These are phyloP conservation scores for Mycena indigotica DNA, from an alignment of 768 basidiomycete genomes.

Conservation along the genomic window DNA sequence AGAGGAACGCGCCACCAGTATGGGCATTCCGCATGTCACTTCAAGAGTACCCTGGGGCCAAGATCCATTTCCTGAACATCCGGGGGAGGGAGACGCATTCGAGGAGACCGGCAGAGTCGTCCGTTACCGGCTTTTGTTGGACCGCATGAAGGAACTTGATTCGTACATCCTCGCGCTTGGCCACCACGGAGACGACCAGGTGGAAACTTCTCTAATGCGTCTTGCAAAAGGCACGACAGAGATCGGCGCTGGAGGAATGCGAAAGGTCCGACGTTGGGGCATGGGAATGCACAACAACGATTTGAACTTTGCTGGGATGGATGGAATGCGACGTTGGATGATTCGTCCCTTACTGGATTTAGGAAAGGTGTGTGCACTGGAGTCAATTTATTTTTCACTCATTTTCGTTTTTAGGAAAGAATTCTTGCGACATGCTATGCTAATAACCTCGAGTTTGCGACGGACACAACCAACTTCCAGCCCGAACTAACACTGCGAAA, in stretches of 20 bases:
- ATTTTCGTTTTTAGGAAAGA: constrained; percentile 55
- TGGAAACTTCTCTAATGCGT: constrained; percentile 80
- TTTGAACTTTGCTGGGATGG: constrained; percentile 47
- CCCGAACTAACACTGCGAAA: constrained; percentile 74
- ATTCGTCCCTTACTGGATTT: constrained; percentile 70
- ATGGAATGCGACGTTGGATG: constrained; percentile 70
- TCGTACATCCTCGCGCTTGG: constrained; percentile 59
- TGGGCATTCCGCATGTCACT: constrained; percentile 51
- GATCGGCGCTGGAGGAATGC: constrained; percentile 70
- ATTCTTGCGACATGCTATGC: constrained; percentile 78
- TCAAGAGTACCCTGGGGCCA: constrained; percentile 59
- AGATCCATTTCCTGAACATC: constrained; percentile 51
- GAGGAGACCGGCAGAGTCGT: constrained; percentile 62
- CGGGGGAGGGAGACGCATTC: constrained; percentile 41
- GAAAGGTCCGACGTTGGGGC: constrained; percentile 68
- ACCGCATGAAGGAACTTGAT: constrained; percentile 42
- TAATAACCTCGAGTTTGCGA: constrained; percentile 59
- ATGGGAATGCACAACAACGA: constrained; percentile 56
- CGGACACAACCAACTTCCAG: constrained; percentile 75
- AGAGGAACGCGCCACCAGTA: constrained; percentile 39
- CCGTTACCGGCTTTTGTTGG: constrained; percentile 56
- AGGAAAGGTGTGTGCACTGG: constrained; percentile 54
- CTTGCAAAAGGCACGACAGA: constrained; percentile 57
- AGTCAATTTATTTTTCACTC: not conserved
- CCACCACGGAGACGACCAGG: constrained; percentile 83